These are phyloP conservation scores for Fusarium chuoi DNA, from an alignment of 2,329 filamentous ascomycete species.

Conservation along the genomic window DNA sequence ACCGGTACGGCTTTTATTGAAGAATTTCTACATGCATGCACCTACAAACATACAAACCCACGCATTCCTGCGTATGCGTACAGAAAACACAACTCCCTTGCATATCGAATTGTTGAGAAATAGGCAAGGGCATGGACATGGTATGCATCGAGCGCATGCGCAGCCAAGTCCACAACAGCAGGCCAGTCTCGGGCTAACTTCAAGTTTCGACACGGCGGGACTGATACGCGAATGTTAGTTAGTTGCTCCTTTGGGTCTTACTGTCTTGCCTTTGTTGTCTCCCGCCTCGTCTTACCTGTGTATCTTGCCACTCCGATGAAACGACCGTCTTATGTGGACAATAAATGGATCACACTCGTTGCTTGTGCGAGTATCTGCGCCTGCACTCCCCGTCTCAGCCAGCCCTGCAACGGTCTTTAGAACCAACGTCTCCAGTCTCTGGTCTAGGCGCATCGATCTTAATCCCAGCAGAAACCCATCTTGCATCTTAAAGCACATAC, in stretches of 20 bases:
- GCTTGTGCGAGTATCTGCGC: not conserved
- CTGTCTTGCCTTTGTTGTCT: slow-evolving; percentile 19
- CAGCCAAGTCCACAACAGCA: slow-evolving; percentile 21
- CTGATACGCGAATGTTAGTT: slow-evolving; percentile 21
- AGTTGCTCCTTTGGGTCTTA: slow-evolving; percentile 1
- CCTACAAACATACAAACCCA: slow-evolving; percentile 1
- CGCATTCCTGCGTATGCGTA: slow-evolving; percentile 13
- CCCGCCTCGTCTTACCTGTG: slow-evolving; percentile 11
- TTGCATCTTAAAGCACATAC: slow-evolving; percentile 31
- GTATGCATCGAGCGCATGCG: slow-evolving; percentile 28
- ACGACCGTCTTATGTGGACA: slow-evolving; percentile 16
- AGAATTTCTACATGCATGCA: slow-evolving; percentile 31
- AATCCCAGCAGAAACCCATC: slow-evolving; percentile 31
- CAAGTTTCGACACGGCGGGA: slow-evolving; percentile 16
- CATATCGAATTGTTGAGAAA: slow-evolving; percentile 31
- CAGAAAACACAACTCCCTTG: slow-evolving; percentile 33
- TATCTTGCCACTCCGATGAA: slow-evolving; percentile 37
- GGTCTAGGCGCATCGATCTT: slow-evolving; percentile 21
- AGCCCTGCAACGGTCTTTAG: slow-evolving; percentile 28
- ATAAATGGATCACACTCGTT: slow-evolving; percentile 1
- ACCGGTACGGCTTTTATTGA: slow-evolving; percentile 16
- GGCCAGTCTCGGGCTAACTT: slow-evolving; percentile 30
- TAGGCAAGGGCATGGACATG: slow-evolving; percentile 7
- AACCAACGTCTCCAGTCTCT: slow-evolving; percentile 15
- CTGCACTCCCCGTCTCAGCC: slow-evolving; percentile 16